phyloP scores from a whole-genome alignment of 2,329 filamentous ascomycete species.

The Colletotrichum phormii region DNA sequence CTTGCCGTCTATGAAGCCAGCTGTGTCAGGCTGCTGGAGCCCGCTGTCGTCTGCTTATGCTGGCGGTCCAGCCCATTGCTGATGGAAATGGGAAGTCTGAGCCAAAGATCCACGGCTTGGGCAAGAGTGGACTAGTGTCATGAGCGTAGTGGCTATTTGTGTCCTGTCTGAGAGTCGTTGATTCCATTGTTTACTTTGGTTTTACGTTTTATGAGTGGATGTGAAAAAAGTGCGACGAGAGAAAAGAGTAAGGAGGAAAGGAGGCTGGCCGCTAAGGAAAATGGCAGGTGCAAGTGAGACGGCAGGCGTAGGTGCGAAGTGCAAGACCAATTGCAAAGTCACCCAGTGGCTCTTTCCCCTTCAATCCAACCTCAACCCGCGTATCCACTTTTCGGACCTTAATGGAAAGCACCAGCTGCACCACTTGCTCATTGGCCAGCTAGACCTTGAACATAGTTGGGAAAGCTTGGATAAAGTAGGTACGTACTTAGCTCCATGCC shows the following conservation, averaged over 20 bases:
- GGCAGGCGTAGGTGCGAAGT: not conserved
- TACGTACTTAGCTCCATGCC: not conserved
- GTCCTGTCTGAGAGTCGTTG: conserved; percentile 10
- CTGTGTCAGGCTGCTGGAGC: conserved; percentile 28
- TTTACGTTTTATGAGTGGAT: not conserved
- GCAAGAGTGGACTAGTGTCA: not conserved
- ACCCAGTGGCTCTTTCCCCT: conserved; percentile 17
- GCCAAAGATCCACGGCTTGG: not conserved
- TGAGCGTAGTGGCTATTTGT: conserved; percentile 15
- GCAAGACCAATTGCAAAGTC: not conserved
- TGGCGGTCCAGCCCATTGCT: not conserved
- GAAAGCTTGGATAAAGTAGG: not conserved
- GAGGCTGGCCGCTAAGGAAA: conserved; percentile 5
- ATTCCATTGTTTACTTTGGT: conserved; percentile 28
- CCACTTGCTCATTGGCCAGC: not conserved
- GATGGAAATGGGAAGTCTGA: not conserved
- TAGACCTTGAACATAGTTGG: not conserved
- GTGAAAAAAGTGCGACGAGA: conserved; percentile 4
- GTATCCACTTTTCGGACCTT: conserved; percentile 11
- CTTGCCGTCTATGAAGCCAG: conserved; percentile 11
- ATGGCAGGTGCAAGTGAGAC: conserved; percentile 18
- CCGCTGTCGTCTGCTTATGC: conserved; percentile 12
- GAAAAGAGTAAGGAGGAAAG: conserved; percentile 24
- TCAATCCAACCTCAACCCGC: conserved; percentile 21
- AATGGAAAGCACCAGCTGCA: not conserved